Conservation (phyloP, 805 yeast species). For the Lipomyces kockii region DNA sequence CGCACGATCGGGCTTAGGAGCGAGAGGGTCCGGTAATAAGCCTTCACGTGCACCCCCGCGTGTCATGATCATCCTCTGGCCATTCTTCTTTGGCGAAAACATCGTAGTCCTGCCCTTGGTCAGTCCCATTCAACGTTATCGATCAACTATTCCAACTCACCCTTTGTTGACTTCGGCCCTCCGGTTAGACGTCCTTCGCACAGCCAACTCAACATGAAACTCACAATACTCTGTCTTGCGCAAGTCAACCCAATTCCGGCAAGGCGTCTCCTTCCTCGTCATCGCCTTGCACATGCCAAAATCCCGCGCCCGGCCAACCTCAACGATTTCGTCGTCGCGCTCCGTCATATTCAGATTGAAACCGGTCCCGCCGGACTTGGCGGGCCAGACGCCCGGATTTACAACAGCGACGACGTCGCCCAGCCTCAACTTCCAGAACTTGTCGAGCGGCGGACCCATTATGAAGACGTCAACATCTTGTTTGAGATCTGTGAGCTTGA, state of each 20-base stretch:
- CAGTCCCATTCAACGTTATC: not conserved
- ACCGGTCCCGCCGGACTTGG: conserved; percentile 45
- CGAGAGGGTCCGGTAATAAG: conserved; percentile 16
- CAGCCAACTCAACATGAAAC: conserved; percentile 67
- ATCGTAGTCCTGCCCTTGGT: conserved; percentile 9
- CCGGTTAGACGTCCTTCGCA: conserved; percentile 57
- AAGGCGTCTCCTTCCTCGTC: conserved; percentile 55
- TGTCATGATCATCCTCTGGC: conserved; percentile 16
- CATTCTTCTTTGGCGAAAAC: conserved; percentile 22
- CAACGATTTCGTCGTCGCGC: conserved; percentile 60
- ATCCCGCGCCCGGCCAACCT: conserved; percentile 72
- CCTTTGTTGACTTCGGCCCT: conserved; percentile 71
- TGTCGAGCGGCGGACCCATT: conserved; percentile 68
- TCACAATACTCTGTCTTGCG: conserved; percentile 64
- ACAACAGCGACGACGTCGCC: conserved; percentile 78
- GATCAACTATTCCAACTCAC: conserved; percentile 4
- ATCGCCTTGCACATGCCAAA: conserved; percentile 67
- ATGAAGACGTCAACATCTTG: conserved; percentile 63
- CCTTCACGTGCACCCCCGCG: conserved; percentile 8
- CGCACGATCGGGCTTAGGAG: conserved; percentile 11
- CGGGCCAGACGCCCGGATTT: conserved; percentile 65
- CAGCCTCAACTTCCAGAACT: conserved; percentile 70
- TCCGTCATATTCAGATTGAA: conserved; percentile 64
- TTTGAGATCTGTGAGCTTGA: conserved; percentile 71
- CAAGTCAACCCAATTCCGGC: conserved; percentile 65